A percentile compares a stretch with the other conserved stretches of the same genome.
Conservation (phyloP, 1,284 basidiomycete species). For the Heterobasidion irregulare region DNA sequence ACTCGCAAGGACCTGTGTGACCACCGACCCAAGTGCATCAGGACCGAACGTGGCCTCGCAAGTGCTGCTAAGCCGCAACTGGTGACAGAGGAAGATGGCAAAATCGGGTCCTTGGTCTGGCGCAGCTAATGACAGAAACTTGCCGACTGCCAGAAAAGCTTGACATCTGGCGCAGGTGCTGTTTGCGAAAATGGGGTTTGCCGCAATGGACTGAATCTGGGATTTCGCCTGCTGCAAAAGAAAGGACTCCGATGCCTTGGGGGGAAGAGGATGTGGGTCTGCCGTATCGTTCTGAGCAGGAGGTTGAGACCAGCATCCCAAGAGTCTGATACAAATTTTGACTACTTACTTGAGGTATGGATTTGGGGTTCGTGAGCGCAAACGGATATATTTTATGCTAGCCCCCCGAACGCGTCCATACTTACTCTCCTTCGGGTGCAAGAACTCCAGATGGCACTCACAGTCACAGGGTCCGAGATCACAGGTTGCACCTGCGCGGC, state of each 20-base stretch:
- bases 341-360: conserved; percentile 36
- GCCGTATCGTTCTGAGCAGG: conserved; percentile 36
- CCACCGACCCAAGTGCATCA: conserved; percentile 43
- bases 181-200: conserved; percentile 39
- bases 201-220: conserved; percentile 45
- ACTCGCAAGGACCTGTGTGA: conserved; percentile 62
- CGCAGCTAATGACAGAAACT: conserved; percentile 58
- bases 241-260: conserved; percentile 31
- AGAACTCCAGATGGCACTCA: conserved; percentile 17
- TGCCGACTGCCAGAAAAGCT: conserved; percentile 51
- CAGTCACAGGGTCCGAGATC: conserved; percentile 58
- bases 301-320: neutral
- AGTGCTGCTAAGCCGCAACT: conserved; percentile 43
- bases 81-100: conserved; percentile 51
- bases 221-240: conserved; percentile 42
- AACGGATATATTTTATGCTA: conserved; percentile 51
- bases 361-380: conserved; percentile 48
- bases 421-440: neutral
- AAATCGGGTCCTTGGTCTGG: conserved; percentile 55
- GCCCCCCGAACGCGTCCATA: neutral
- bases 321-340: neutral
- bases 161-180: conserved; percentile 57
- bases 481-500: conserved; percentile 62
- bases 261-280: conserved; percentile 62
- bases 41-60: conserved; percentile 43